Percentiles rank a stretch among this genome's conserved stretches.
Conservation (phyloP, 306 rosid species). For the Lathyrus oleraceus region DNA sequence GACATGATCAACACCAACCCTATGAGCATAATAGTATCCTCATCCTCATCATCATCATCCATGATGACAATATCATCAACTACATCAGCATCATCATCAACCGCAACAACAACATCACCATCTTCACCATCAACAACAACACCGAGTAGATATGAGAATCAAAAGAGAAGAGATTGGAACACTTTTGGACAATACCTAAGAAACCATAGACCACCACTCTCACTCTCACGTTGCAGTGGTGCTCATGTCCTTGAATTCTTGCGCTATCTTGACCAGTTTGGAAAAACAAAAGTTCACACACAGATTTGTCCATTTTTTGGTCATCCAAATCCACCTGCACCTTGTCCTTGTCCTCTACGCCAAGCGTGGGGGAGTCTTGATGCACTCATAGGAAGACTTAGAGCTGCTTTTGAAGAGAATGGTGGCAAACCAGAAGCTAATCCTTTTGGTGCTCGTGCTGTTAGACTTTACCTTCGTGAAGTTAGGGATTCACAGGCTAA, state of each 20-base stretch:
- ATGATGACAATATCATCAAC: not conserved
- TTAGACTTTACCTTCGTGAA: constrained; percentile 74
- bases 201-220: constrained; percentile 70
- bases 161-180: constrained; percentile 77
- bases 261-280: constrained; percentile 75
- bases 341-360: constrained; percentile 79
- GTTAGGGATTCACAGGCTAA: constrained; percentile 78
- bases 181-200: constrained; percentile 72
- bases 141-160: constrained; percentile 71
- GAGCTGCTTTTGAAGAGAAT: constrained; percentile 89
- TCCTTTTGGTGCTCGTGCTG: constrained; percentile 83
- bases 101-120: not conserved
- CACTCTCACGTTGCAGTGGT: constrained; percentile 68
- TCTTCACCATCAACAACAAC: constrained; percentile 32
- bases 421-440: constrained; percentile 60
- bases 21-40: not conserved
- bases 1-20: constrained; percentile 21
- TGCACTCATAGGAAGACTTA: constrained; percentile 74
- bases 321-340: constrained; percentile 76
- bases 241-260: constrained; percentile 79
- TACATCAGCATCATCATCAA: not conserved
- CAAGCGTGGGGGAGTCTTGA: constrained; percentile 96
- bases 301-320: constrained; percentile 78
- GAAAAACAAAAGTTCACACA: constrained; percentile 79
- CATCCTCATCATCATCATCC: not conserved